A percentile compares a stretch with the other conserved stretches of the same genome.
Evolutionary conservation across 2,329 filamentous ascomycete genomes (phyloP).

Genomic region (Colletotrichum sp.): DNA sequence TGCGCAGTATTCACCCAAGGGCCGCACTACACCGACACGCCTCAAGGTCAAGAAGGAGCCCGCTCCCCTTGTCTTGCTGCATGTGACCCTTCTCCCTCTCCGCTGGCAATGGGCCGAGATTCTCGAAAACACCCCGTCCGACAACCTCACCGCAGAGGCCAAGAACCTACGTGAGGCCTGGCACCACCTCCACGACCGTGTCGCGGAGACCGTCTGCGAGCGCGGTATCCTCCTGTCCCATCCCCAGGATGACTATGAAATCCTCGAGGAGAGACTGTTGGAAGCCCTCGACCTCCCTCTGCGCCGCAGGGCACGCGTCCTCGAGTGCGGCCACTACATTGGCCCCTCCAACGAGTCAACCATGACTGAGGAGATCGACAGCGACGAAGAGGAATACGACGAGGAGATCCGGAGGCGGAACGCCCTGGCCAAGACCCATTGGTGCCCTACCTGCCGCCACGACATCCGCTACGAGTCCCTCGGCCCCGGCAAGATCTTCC

Average conservation of each 20-base stretch:
- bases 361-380: slow-evolving; percentile 48
- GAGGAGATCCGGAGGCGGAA: slow-evolving; percentile 26
- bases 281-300: slow-evolving; percentile 69
- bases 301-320: slow-evolving; percentile 67
- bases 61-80: slow-evolving; percentile 76
- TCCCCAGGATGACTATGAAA: slow-evolving; percentile 79
- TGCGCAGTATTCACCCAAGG: slow-evolving; percentile 60
- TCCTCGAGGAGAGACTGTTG: slow-evolving; percentile 55
- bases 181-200: slow-evolving; percentile 71
- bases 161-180: slow-evolving; percentile 66
- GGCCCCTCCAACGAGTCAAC: slow-evolving; percentile 60
- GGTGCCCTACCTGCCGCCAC: slow-evolving; percentile 61
- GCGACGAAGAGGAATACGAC: slow-evolving; percentile 48
- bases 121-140: slow-evolving; percentile 46
- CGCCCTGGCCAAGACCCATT: slow-evolving; percentile 47
- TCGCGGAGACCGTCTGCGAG: slow-evolving; percentile 75
- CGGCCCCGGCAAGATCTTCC: slow-evolving; percentile 65
- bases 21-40: slow-evolving; percentile 58
- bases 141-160: slow-evolving; percentile 46
- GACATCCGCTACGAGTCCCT: slow-evolving; percentile 62
- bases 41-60: slow-evolving; percentile 60
- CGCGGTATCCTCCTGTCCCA: slow-evolving; percentile 79
- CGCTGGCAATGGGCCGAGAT: slow-evolving; percentile 68
- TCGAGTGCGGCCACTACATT: slow-evolving; percentile 80
- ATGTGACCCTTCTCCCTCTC: slow-evolving; percentile 77